Conservation (phyloP, 768 basidiomycete genomes). For the Coprinopsis marcescibilis region DNA sequence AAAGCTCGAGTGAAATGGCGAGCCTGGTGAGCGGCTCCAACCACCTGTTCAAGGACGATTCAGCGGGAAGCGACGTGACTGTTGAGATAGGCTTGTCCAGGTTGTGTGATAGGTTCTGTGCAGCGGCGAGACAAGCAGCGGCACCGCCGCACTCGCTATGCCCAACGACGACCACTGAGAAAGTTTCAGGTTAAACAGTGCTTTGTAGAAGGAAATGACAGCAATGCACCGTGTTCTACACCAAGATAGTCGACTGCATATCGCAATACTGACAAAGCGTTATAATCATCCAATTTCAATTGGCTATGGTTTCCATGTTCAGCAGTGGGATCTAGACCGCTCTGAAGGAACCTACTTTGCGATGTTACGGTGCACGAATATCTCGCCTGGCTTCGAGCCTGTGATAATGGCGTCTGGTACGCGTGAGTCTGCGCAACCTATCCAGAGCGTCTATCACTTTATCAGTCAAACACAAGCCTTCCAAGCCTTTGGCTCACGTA, state of each 20-base stretch:
- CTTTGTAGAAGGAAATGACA: slow-evolving; percentile 16
- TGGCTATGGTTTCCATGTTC: slow-evolving; percentile 41
- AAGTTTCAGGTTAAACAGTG: slow-evolving; percentile 24
- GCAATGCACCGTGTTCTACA: slow-evolving; percentile 68
- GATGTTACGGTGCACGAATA: slow-evolving; percentile 83
- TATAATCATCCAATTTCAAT: slow-evolving; percentile 67
- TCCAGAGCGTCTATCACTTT: slow-evolving; percentile 58
- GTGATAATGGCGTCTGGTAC: slow-evolving; percentile 77
- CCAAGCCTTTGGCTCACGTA: slow-evolving; percentile 19
- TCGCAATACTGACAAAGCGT: slow-evolving; percentile 61
- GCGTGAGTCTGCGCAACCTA: slow-evolving; percentile 81
- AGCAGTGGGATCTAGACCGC: slow-evolving; percentile 1
- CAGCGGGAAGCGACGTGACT: slow-evolving; percentile 27
- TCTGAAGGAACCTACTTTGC: slow-evolving; percentile 57
- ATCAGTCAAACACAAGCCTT: slow-evolving; percentile 5
- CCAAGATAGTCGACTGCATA: slow-evolving; percentile 70
- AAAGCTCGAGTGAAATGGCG: slow-evolving; percentile 40
- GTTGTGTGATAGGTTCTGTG: slow-evolving; percentile 26
- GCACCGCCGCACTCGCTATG: slow-evolving; percentile 83
- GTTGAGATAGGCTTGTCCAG: slow-evolving; percentile 28
- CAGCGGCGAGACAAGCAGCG: slow-evolving; percentile 45
- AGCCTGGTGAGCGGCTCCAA: slow-evolving; percentile 59
- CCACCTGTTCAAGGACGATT: slow-evolving; percentile 62
- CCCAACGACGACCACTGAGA: slow-evolving; percentile 72
- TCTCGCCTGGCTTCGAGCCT: slow-evolving; percentile 65